Percentiles rank a stretch among this genome's conserved stretches.
These are phyloP conservation scores for Kitagawia praeruptora DNA, from an alignment of 129 eudicot genomes.

Conservation along the genomic window DNA sequence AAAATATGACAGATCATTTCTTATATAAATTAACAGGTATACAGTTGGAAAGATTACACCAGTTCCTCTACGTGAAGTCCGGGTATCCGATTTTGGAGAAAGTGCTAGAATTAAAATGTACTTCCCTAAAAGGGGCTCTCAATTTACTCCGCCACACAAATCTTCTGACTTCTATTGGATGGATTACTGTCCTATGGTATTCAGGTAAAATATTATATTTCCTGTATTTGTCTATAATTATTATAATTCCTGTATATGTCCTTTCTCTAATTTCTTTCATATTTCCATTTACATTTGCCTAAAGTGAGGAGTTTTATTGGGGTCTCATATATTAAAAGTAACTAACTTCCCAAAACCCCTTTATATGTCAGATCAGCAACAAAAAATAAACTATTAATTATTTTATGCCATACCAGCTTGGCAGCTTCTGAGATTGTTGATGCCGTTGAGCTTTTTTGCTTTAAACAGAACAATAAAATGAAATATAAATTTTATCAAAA, in stretches of 20 bases:
- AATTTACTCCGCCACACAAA: conserved; percentile 83
- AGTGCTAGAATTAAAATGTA: conserved; percentile 89
- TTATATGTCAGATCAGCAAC: neutral
- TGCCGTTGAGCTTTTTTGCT: neutral
- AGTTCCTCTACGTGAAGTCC: conserved; percentile 95
- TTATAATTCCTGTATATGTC: neutral
- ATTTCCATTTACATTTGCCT: neutral
- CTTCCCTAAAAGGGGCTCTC: conserved; percentile 84
- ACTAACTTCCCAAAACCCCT: neutral
- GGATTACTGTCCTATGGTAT: conserved; percentile 99
- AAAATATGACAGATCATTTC: conserved; percentile 32
- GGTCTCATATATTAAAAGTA: neutral
- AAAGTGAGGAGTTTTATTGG: neutral
- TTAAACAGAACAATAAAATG: neutral
- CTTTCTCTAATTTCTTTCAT: neutral
- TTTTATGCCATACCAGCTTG: neutral
- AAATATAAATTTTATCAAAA: neutral
- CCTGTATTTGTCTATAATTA: conserved; percentile 6
- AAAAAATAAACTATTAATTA: neutral
- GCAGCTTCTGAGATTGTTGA: neutral
- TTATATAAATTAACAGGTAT: conserved; percentile 66
- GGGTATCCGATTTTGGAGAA: conserved; percentile 79
- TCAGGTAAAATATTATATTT: conserved; percentile 48
- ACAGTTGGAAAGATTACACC: conserved; percentile 99
- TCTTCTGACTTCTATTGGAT: conserved; percentile 90